Base-by-base conservation (phyloP, 2,329 filamentous ascomycete species). In the Cercospora janseana region DNA sequence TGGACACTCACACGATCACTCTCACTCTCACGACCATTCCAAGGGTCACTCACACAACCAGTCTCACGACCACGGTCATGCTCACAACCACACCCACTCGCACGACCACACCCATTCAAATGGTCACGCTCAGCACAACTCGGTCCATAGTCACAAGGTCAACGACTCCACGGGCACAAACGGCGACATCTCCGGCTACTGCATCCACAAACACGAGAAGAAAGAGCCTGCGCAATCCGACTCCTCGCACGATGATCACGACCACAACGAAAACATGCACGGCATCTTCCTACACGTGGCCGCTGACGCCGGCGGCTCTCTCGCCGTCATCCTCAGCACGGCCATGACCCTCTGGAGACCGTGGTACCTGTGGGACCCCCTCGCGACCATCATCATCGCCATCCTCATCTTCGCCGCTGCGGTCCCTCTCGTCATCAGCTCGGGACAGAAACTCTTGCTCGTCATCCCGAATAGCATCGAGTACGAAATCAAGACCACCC, bases 271-370 rank as follows among this genome's bases (percentile, higher is more conserved):
- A 63, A 98, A 98, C 66, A 96, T 98, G 91, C 82, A 93, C 61
- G 93, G 93, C 9, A 97, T 98, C 59, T 98, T 95, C 70, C 76
- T 98, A 15, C 93, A 98, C 65, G 88, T 98, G 43, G 78, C 97
- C 21, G 93, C 93, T 4, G 93, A 98, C 67, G 95, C 93, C 0
- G 82, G 97, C 23, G 93, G 93, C 20, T 96, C 91, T 47, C 87
- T 91, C 1, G 93, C 93, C 1, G 93, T 98, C 40, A 95, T 98
- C 55, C 82, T 90, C 26, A 96, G 90, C 6, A 98, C 93, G 0
- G 74, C 88, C 0, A 76, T 97, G 16, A 95, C 94, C 0, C 86
- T 94, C 65, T 84, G 88, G 62, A 86, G 88, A 65, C 87, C 87
- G 12, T 97, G 92, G 90, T 81, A 88, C 5, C 89, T 92, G 18